These are phyloP conservation scores for Petasospora fabianii DNA, from an alignment of 1,139 yeast genomes.

Conservation along the genomic window DNA sequence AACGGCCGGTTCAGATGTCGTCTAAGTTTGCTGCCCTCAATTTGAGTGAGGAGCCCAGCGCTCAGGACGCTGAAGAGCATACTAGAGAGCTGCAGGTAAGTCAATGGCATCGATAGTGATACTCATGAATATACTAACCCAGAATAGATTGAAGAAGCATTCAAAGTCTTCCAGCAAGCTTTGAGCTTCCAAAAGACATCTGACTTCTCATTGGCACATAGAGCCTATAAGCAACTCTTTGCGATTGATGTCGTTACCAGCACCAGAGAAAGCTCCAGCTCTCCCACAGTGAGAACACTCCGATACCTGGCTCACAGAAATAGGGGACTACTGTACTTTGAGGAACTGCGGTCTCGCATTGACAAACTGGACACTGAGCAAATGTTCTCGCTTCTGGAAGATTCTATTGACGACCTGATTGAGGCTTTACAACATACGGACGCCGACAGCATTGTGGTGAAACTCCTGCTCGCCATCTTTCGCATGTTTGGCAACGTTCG, in stretches of 20 bases:
- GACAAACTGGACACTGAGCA: constrained; percentile 4
- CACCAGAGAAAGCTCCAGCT: constrained; percentile 50
- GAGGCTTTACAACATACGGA: constrained; percentile 59
- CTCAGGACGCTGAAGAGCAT: constrained; percentile 75
- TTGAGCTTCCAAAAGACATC: constrained; percentile 53
- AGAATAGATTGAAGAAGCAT: constrained; percentile 77
- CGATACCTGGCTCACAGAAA: constrained; percentile 79
- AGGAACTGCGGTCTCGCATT: constrained; percentile 36
- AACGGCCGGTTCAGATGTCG: no score
- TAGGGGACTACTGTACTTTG: constrained; percentile 68
- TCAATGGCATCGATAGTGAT: not conserved
- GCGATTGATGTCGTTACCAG: constrained; percentile 42
- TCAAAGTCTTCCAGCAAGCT: constrained; percentile 70
- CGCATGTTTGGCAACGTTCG: constrained; percentile 44
- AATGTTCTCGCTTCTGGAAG: constrained; percentile 33
- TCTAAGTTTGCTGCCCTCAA: constrained; percentile 82
- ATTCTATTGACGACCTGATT: constrained; percentile 50
- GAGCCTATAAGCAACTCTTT: constrained; percentile 59
- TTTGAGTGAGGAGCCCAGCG: constrained; percentile 64
- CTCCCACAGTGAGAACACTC: constrained; percentile 70
- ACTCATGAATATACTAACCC: not conserved
- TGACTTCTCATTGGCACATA: constrained; percentile 47
- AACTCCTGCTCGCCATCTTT: constrained; percentile 47
- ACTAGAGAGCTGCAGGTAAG: constrained; percentile 69
- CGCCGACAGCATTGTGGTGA: constrained; percentile 54